Conservation (phyloP, 2,329 filamentous ascomycete species). For the Leptosphaerulina australis region DNA sequence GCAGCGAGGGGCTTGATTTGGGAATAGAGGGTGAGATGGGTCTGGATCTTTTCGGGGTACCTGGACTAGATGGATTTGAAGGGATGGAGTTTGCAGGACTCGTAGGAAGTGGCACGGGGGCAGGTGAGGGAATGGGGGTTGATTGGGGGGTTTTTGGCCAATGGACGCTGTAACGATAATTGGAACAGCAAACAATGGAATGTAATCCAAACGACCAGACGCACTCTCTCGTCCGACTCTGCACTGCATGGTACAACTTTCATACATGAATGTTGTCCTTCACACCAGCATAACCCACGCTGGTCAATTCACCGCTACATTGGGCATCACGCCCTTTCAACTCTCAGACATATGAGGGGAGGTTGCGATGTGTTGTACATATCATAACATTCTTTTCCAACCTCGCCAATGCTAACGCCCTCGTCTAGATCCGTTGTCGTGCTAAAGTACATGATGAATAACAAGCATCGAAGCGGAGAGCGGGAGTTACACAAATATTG, state of each 20-base stretch:
- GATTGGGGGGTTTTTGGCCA: conserved; percentile 39
- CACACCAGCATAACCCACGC: too few species aligned
- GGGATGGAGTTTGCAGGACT: conserved; percentile 35
- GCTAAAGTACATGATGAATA: conserved; percentile 37
- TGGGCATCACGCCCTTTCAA: too few species aligned
- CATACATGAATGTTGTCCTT: too few species aligned
- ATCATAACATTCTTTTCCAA: conserved; percentile 31
- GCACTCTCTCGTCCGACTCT: too few species aligned
- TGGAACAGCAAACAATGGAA: neutral
- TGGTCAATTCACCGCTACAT: too few species aligned
- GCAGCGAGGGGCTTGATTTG: conserved; percentile 20
- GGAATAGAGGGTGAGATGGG: conserved; percentile 22
- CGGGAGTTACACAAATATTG: conserved; percentile 30
- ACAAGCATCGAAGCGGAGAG: conserved; percentile 36
- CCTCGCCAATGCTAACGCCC: conserved; percentile 28
- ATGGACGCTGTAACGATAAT: conserved; percentile 25
- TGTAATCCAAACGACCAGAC: too few species aligned
- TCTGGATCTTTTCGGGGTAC: conserved; percentile 31
- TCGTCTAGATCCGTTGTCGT: conserved; percentile 32
- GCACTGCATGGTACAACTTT: too few species aligned
- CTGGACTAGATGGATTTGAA: conserved; percentile 40
- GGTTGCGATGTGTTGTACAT: conserved; percentile 13
- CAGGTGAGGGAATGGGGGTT: conserved; percentile 17
- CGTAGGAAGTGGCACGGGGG: conserved; percentile 13
- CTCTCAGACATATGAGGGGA: too few species aligned